phyloP scores from a whole-genome alignment of 176 grass and related monocot genomes.

The Metroxylon sagu region DNA sequence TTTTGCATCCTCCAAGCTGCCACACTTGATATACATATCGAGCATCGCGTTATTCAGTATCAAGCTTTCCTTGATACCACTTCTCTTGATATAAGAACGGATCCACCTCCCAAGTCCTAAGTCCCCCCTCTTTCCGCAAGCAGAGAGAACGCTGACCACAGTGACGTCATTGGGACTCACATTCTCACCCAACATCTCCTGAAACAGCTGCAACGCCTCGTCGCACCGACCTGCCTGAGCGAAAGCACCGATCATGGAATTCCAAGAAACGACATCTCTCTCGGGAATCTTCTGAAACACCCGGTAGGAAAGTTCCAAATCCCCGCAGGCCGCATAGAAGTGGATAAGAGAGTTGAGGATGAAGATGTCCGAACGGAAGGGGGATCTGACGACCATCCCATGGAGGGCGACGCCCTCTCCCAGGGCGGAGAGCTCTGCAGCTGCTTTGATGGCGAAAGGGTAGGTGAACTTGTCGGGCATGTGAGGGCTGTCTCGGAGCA shows the following conservation, averaged over 20 bases:
- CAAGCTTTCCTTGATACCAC: background rate
- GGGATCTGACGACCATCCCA: background rate
- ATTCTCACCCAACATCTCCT: constrained; percentile 6
- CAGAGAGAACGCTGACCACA: constrained; percentile 1
- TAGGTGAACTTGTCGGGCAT: too few relatives aligned
- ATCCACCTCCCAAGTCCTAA: constrained; percentile 1
- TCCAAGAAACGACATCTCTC: constrained; percentile 22
- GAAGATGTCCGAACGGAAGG: too few relatives aligned
- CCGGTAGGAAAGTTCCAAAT: background rate
- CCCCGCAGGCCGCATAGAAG: constrained; percentile 1
- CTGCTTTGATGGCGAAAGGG: constrained; percentile 11
- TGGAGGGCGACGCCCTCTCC: background rate
- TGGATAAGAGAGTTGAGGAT: too few relatives aligned
- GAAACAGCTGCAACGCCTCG: constrained; percentile 12
- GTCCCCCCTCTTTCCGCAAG: constrained; percentile 9
- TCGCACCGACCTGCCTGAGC: background rate
- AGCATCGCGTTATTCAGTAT: constrained; percentile 12
- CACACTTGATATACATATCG: constrained; percentile 23
- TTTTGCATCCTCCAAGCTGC: constrained; percentile 15
- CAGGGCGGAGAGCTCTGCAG: constrained; percentile 29
- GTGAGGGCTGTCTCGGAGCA: too few relatives aligned
- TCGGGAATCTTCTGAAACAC: constrained; percentile 10
- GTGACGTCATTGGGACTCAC: constrained; percentile 17
- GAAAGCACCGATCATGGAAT: constrained; percentile 18
- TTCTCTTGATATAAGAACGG: constrained; percentile 5